Evolutionary conservation across 2,329 filamentous ascomycete genomes (phyloP).

Genomic region (Periconia sp.): DNA sequence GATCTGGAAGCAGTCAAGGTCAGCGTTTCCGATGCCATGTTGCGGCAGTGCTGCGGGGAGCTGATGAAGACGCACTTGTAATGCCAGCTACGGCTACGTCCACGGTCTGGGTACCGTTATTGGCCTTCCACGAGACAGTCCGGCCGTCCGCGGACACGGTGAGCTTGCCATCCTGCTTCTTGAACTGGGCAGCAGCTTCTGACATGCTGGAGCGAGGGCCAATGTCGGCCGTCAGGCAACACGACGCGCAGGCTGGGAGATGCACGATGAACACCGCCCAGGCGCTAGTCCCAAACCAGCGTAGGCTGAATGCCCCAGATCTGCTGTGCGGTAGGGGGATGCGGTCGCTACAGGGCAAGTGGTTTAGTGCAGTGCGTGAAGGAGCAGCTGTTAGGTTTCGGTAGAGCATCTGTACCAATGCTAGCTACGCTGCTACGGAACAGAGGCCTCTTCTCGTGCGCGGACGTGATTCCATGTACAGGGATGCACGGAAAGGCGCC

Average conservation of each 20-base stretch:
- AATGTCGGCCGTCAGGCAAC: too few relatives aligned
- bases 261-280: background rate
- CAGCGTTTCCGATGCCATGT: too few relatives aligned
- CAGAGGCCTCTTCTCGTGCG: too few relatives aligned
- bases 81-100: constrained; percentile 77
- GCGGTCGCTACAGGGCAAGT: too few relatives aligned
- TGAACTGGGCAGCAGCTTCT: constrained; percentile 66
- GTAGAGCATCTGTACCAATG: too few relatives aligned
- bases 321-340: too few relatives aligned
- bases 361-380: too few relatives aligned
- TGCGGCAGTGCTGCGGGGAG: constrained; percentile 1
- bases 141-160: constrained; percentile 75
- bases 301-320: background rate
- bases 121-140: constrained; percentile 81
- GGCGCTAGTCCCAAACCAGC: background rate
- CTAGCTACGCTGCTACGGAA: too few relatives aligned
- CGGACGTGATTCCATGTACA: too few relatives aligned
- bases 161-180: constrained; percentile 92
- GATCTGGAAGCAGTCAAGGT: constrained; percentile 61
- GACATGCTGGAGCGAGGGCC: constrained; percentile 40
- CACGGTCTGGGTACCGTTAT: constrained; percentile 67
- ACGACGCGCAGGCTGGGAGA: background rate
- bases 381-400: too few relatives aligned
- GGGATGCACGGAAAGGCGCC: too few relatives aligned
- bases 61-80: constrained; percentile 67